Evolutionary conservation across 2,329 filamentous ascomycete species (phyloP), one percentile per base, ranked within the genome.

Genomic region (Ophiostoma montium): DNA sequence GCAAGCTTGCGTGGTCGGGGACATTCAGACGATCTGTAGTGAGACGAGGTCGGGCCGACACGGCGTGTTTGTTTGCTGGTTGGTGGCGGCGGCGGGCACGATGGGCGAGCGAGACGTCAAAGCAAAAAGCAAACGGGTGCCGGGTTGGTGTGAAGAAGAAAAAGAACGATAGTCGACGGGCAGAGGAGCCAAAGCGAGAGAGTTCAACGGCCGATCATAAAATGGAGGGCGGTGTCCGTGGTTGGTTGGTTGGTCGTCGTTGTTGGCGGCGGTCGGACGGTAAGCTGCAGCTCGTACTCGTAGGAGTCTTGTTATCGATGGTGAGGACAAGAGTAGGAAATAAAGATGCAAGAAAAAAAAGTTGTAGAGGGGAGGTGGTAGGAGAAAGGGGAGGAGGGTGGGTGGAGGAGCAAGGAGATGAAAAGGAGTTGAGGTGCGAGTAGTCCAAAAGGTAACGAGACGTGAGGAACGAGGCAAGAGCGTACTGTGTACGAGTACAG

Each of bases 11-110:
- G 44, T 43, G 46, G 30, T 51, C 46, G 35, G 36, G 51, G 21
- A 35, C 51, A 53, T 53, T 35, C 51, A 53, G 51, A 49, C 46
- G 32, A 42, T 38, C 41, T 49, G 44, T 23, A 16, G 6, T 3
- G 15, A 8, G 27, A 23, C 39, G 31, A 39, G 12, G n/a, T 27
- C n/a, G 42, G 19, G 42, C 32, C 42, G 42, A 46, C 32, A 31
- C 18, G 31, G 30, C 18, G 21, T 36, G 35, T 16, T 35, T 35
- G 30, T 15, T 31, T 16, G 10, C 8, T 16, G 2, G 12, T 43
- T 8, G 18, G 32, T 12, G 38, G 12, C 7, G 13, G 19, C 8
- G 38, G 5, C 13, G 21, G 38, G 6, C 13, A 41, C 13, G 39
- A 18, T 23, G 23, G 27, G 21, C 16, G 12, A 31, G 39, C 23